Percentiles rank a stretch among this genome's conserved stretches.
Evolutionary conservation across 805 yeast species (phyloP).

Genomic region (Brettanomyces bruxellensis): DNA sequence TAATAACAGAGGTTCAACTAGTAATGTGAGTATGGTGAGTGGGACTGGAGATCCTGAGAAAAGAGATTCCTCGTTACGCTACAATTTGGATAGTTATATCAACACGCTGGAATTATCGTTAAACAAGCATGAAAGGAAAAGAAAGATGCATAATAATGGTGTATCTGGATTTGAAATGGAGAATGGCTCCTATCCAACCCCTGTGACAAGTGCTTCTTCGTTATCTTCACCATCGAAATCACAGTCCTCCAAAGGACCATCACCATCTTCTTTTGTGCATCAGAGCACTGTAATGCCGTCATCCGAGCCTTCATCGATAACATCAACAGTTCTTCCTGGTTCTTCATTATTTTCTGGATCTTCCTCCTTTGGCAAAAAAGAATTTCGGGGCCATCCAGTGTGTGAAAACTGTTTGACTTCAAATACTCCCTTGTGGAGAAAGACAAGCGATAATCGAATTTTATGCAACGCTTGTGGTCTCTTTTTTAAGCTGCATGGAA

Average conservation of each 20-base stretch:
- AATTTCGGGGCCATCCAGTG: conserved; percentile 23
- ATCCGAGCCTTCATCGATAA: conserved; percentile 3
- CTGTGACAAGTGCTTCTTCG: conserved; percentile 1
- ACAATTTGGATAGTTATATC: conserved; percentile 20
- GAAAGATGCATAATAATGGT: background rate
- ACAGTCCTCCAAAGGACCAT: conserved; percentile 2
- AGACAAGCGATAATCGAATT: conserved; percentile 71
- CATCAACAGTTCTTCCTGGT: conserved; percentile 2
- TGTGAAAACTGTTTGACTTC: conserved; percentile 89
- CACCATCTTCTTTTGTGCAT: background rate
- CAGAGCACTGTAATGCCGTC: background rate
- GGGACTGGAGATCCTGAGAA: too few species aligned
- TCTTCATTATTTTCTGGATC: conserved; percentile 6
- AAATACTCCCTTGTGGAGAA: conserved; percentile 91
- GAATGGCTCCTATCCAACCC: conserved; percentile 6
- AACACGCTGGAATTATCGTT: conserved; percentile 25
- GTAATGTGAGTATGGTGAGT: too few species aligned
- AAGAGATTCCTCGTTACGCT: background rate
- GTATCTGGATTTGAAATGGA: background rate
- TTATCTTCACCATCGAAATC: conserved; percentile 10
- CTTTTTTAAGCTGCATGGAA: conserved; percentile 80
- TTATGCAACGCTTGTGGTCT: conserved; percentile 92
- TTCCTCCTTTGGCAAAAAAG: background rate
- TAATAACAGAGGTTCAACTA: too few species aligned
- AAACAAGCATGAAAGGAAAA: conserved; percentile 15